These are phyloP conservation scores for Colletotrichum endophyticum DNA, from an alignment of 2,329 filamentous ascomycete genomes.

Conservation along the genomic window DNA sequence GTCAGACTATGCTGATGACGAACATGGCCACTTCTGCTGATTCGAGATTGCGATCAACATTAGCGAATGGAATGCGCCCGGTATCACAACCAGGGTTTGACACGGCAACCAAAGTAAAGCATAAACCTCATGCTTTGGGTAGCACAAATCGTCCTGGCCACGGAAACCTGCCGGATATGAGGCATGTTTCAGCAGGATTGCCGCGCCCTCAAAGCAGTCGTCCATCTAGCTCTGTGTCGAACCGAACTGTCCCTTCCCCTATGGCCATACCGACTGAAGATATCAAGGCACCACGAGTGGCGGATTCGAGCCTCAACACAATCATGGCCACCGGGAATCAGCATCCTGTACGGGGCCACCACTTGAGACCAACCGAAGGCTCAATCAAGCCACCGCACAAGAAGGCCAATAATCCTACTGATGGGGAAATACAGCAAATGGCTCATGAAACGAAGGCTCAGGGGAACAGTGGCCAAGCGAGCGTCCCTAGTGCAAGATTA, in stretches of 20 bases:
- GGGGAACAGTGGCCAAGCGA: too few relatives aligned
- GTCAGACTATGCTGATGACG: not conserved
- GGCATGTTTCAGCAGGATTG: not conserved
- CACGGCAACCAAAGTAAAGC: not conserved
- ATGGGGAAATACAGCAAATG: not conserved
- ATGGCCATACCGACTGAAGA: not conserved
- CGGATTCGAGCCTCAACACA: not conserved
- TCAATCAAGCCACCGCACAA: not conserved
- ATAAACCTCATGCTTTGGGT: not conserved
- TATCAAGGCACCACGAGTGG: not conserved
- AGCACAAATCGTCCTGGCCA: not conserved
- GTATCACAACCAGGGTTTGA: not conserved
- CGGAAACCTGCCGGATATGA: not conserved
- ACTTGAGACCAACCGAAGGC: not conserved
- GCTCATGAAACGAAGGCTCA: not conserved
- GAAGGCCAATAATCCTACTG: not conserved
- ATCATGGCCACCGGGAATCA: not conserved
- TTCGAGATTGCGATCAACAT: not conserved
- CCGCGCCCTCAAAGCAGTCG: not conserved
- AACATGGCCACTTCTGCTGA: not conserved
- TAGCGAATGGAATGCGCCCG: not conserved
- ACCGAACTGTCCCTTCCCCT: not conserved
- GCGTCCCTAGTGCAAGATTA: too few relatives aligned
- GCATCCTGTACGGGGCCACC: too few relatives aligned
- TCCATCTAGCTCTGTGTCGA: not conserved